These are phyloP conservation scores for Annulohypoxylon truncatum DNA, from an alignment of 2,329 filamentous ascomycete species.

Conservation along the genomic window DNA sequence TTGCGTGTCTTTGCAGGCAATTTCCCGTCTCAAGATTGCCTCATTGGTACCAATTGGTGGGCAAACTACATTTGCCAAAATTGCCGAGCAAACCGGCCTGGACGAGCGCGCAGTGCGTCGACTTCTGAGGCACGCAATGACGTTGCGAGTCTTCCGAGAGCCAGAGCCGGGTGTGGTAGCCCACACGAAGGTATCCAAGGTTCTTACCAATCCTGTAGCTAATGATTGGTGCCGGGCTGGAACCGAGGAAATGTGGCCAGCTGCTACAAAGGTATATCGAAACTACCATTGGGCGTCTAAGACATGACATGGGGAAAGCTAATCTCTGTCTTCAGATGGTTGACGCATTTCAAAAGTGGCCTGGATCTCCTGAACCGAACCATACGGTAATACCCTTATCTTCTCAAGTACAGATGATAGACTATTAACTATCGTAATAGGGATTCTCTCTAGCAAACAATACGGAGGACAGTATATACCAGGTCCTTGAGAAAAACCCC, in stretches of 20 bases:
- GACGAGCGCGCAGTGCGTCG: constrained; percentile 40
- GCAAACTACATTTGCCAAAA: constrained; percentile 32
- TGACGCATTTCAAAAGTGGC: constrained; percentile 46
- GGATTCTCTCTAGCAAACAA: constrained; percentile 45
- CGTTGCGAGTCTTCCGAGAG: constrained; percentile 48
- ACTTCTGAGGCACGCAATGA: constrained; percentile 48
- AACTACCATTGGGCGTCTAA: background rate
- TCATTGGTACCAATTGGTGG: constrained; percentile 43
- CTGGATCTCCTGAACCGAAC: constrained; percentile 42
- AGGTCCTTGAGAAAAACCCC: constrained; percentile 41
- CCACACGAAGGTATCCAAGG: constrained; percentile 46
- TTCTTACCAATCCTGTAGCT: constrained; percentile 28
- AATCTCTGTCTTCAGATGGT: constrained; percentile 35
- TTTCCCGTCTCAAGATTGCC: constrained; percentile 46
- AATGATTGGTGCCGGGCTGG: constrained; percentile 35
- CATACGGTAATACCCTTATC: constrained; percentile 31
- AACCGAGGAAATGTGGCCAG: constrained; percentile 40
- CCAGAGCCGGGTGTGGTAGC: constrained; percentile 46
- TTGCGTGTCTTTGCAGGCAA: constrained; percentile 34
- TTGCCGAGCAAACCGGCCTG: constrained; percentile 39
- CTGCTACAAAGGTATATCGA: constrained; percentile 31
- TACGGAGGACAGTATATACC: constrained; percentile 41
- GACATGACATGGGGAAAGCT: too few species aligned
- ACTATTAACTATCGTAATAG: constrained; percentile 7
- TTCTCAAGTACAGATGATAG: background rate